Conservation (phyloP, 83 land plant species). For the Isoetes engelmannii region DNA sequence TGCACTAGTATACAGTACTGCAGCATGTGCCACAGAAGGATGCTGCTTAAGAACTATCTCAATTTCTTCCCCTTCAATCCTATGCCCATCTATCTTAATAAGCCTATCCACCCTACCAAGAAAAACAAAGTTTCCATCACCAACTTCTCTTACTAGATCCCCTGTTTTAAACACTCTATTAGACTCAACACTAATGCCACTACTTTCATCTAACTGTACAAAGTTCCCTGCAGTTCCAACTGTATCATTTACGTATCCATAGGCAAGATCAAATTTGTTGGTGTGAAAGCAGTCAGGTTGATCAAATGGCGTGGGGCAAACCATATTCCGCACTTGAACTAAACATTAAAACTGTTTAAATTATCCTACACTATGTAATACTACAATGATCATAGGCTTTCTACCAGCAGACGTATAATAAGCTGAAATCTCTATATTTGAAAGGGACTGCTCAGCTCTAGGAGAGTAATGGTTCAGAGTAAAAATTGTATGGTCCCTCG, state of each 20-base stretch:
- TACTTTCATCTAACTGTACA: conserved; percentile 11
- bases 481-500: too few relatives aligned
- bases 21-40: conserved; percentile 53
- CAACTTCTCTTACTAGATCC: conserved; percentile 51
- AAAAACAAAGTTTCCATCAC: conserved; percentile 55
- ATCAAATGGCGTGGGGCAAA: too few relatives aligned
- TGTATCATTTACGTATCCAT: conserved; percentile 44
- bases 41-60: conserved; percentile 49
- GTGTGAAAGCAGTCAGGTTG: too few relatives aligned
- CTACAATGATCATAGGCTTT: too few relatives aligned
- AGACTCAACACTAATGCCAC: background rate
- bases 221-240: conserved; percentile 13
- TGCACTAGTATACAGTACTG: conserved; percentile 26
- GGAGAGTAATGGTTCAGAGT: too few relatives aligned
- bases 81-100: conserved; percentile 65
- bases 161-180: conserved; percentile 49
- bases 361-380: too few relatives aligned
- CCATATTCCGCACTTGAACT: too few relatives aligned
- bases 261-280: conserved; percentile 41
- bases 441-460: too few relatives aligned
- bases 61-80: conserved; percentile 64
- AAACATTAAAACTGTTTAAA: too few relatives aligned
- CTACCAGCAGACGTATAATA: too few relatives aligned
- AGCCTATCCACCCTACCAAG: conserved; percentile 69
- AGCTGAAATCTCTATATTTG: too few relatives aligned